A percentile compares a stretch with the other conserved stretches of the same genome.
Evolutionary conservation across 2,329 filamentous ascomycete genomes (phyloP).

Genomic region (Pseudocercospora vitis): DNA sequence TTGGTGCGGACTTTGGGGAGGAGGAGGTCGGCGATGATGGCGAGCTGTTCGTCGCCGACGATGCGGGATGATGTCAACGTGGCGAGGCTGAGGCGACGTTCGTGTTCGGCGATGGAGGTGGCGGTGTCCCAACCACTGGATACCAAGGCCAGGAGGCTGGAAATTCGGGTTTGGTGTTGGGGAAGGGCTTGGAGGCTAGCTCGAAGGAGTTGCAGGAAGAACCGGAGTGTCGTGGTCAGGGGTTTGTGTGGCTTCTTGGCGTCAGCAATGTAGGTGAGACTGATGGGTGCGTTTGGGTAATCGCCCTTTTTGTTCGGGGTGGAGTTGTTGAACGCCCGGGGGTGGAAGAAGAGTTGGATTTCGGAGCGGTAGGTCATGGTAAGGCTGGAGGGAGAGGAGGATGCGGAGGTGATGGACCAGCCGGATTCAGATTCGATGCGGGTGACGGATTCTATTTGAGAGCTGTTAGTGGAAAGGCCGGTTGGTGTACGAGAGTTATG

Average conservation of each 20-base stretch:
- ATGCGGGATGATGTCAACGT: conserved; percentile 66
- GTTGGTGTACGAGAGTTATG: neutral
- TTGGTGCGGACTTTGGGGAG: conserved; percentile 67
- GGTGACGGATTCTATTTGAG: conserved; percentile 62
- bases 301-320: conserved; percentile 24
- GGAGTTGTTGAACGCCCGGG: conserved; percentile 55
- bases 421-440: conserved; percentile 65
- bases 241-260: conserved; percentile 55
- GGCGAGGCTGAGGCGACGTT: conserved; percentile 61
- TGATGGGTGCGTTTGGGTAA: conserved; percentile 57
- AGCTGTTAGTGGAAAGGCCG: neutral
- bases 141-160: conserved; percentile 60
- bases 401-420: conserved; percentile 66
- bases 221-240: conserved; percentile 66
- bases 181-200: conserved; percentile 64
- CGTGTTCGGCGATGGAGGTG: conserved; percentile 58
- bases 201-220: conserved; percentile 71
- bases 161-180: conserved; percentile 58
- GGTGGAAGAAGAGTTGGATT: conserved; percentile 71
- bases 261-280: conserved; percentile 67
- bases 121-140: conserved; percentile 67
- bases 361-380: conserved; percentile 73
- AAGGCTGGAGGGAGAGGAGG: conserved; percentile 61
- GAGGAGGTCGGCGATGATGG: conserved; percentile 62
- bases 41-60: conserved; percentile 64